Evolutionary conservation across 306 rosid species (phyloP).

Genomic region (Lablab purpureus): DNA sequence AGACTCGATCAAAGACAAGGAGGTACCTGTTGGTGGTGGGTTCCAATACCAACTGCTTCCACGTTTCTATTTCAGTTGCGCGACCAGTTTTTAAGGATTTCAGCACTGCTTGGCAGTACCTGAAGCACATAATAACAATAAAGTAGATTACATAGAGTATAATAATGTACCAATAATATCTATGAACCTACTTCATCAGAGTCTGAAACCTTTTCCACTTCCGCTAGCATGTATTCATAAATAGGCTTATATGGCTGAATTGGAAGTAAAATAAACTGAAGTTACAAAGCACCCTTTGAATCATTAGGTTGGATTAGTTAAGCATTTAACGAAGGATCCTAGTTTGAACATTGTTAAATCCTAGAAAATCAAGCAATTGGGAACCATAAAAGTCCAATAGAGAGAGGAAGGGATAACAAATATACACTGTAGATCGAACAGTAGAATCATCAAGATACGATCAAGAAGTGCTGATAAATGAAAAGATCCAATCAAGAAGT

Average conservation of each 20-base stretch:
- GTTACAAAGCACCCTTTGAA: conserved; percentile 88
- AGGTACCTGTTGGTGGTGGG: conserved; percentile 87
- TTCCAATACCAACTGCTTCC: conserved; percentile 82
- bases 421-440: too few species aligned
- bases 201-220: conserved; percentile 90
- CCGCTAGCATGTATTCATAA: conserved; percentile 93
- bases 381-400: background rate
- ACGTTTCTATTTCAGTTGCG: conserved; percentile 83
- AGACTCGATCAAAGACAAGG: conserved; percentile 16
- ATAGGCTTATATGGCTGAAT: conserved; percentile 93
- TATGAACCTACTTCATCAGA: conserved; percentile 81
- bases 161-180: conserved; percentile 43
- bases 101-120: conserved; percentile 84
- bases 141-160: conserved; percentile 10
- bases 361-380: background rate
- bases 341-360: too few species aligned
- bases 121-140: conserved; percentile 44
- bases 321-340: too few species aligned
- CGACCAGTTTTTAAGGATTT: conserved; percentile 88
- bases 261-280: conserved; percentile 82
- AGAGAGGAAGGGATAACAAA: background rate
- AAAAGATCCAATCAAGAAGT: too few species aligned
- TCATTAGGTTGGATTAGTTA: conserved; percentile 46
- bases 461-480: too few species aligned
- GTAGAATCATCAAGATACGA: too few species aligned